phyloP scores from a whole-genome alignment of 306 rosid genomes.

The Glycine tomentella region DNA sequence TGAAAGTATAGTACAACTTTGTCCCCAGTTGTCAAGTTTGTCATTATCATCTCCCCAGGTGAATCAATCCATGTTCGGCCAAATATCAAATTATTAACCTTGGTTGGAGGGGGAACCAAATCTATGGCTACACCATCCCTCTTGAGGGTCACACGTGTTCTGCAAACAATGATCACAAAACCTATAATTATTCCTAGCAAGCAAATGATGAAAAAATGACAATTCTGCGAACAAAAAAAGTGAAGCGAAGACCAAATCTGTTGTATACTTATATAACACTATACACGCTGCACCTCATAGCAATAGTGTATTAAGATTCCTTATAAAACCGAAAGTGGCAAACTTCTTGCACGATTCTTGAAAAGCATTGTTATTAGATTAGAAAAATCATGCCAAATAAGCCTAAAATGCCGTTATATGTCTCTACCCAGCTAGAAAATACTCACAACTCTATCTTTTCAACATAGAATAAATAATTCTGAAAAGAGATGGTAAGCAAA shows the following conservation, averaged over 20 bases:
- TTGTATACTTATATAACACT: slow-evolving; percentile 3
- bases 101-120: slow-evolving; percentile 96
- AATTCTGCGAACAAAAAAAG: slow-evolving; percentile 29
- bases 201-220: slow-evolving; percentile 24
- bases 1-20: slow-evolving; percentile 88
- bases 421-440: slow-evolving; percentile 31
- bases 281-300: slow-evolving; percentile 8
- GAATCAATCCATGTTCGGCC: slow-evolving; percentile 98
- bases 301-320: slow-evolving; percentile 37
- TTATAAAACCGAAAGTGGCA: slow-evolving; percentile 10
- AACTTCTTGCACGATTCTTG: slow-evolving; percentile 28
- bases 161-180: slow-evolving; percentile 45
- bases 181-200: slow-evolving; percentile 13
- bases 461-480: slow-evolving; percentile 4
- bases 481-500: slow-evolving; percentile 13
- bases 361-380: slow-evolving; percentile 36
- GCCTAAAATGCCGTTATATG: slow-evolving; percentile 9
- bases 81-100: slow-evolving; percentile 89
- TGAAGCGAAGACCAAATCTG: slow-evolving; percentile 13
- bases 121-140: slow-evolving; percentile 82
- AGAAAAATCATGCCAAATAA: slow-evolving; percentile 23
- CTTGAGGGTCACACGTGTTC: slow-evolving; percentile 86
- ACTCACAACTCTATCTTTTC: slow-evolving; percentile 12
- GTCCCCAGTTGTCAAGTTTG: slow-evolving; percentile 87
- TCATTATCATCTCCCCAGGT: slow-evolving; percentile 95